Base-by-base conservation (phyloP, 768 basidiomycete genomes). In the Suillus occidentalis region DNA sequence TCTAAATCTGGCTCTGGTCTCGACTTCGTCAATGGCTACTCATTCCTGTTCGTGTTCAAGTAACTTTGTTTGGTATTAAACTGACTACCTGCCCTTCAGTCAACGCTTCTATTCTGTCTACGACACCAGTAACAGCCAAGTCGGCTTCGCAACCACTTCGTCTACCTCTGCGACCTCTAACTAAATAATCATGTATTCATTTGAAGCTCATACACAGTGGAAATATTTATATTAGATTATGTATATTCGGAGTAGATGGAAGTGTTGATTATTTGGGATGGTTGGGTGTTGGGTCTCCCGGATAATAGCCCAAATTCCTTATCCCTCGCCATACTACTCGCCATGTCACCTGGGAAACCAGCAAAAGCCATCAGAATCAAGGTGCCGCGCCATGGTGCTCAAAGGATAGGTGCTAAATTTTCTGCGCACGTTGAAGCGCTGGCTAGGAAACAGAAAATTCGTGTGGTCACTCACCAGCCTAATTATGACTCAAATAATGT, bases 381-480 rank as follows among this genome's bases (percentile, higher is more conserved):
- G 62, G 91, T 91, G 60, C 91, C 91, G 22, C 81, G 89, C 63
- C 90, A 92, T 68, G 89, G 90, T 73, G 85, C 91, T 0, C 91
- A 92, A 72, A 82, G 85, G 18, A 84, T 91, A 63, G 88, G 88
- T 2, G 80, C 83, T 64, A 88, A 89, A 43, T 80, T 92, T 31
- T 82, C 81, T 31, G 77, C 81, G 34, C 83, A 89, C 67, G 85
- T 92, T 25, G 83, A 88, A 67, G 74, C 73, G 25, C 78, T 86
- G 36, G 87, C 88, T 16, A 82, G 81, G 7, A 74, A 79, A 34
- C 75, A 87, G 66, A 75, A 80, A n/a, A 82, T 84, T 31, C 87
- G 90, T 67, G 81, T 84, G 2, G 39, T 65, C 72, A 39, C 72
- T 75, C 4, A 84, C 67, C 89, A 90, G 70, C 85, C 90, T 20